Base-by-base conservation (phyloP, 2,329 filamentous ascomycete species). In the Claviceps fusiformis region DNA sequence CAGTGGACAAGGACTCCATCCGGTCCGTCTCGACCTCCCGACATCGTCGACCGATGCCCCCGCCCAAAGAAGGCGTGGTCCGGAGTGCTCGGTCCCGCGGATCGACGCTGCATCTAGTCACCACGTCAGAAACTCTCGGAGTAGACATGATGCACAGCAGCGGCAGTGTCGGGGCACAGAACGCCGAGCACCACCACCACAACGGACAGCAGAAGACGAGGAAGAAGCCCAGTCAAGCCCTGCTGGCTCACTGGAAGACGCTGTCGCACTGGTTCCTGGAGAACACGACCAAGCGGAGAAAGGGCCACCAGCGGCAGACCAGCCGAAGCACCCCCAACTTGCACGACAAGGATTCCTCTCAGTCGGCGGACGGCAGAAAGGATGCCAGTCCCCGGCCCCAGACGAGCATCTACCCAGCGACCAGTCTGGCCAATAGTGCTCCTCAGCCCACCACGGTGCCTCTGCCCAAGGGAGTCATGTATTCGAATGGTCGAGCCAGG, bases 31-130 rank as follows among this genome's bases (percentile, higher is more conserved):
- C 87, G 63, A 89, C 89, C 13, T 90, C 89, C 35, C 77, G 86
- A 57, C 83, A 87, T 58, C 83, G 88, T 50, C 85, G 79, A 43
- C 82, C 91, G 6, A 76, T 88, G 45, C 88, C 87, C 10, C 92
- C 92, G 46, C 90, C 92, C 2, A 96, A 96, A 67, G 91, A 96
- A 66, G 81, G 82, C 15, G 71, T 82, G 11, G 68, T 85, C 55
- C 75, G 82, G 60, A 83, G 82, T 59, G 82, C 87, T 57, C 78
- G 86, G 62, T 87, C 87, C 60, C 78, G 89, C 57, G 87, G 88
- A 47, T 95, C 90, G 61, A 93, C 89, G 59, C 78, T 96, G 37
- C 89, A 95, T 65, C 80, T 95, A 5, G 89, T 95, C 44, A 86
- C 87, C 10, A 83, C 81, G 0, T 75, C 75, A 7, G 78, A 81